Conservation (phyloP, 148 eudicot species). For the Heliamphora exappendiculata region DNA sequence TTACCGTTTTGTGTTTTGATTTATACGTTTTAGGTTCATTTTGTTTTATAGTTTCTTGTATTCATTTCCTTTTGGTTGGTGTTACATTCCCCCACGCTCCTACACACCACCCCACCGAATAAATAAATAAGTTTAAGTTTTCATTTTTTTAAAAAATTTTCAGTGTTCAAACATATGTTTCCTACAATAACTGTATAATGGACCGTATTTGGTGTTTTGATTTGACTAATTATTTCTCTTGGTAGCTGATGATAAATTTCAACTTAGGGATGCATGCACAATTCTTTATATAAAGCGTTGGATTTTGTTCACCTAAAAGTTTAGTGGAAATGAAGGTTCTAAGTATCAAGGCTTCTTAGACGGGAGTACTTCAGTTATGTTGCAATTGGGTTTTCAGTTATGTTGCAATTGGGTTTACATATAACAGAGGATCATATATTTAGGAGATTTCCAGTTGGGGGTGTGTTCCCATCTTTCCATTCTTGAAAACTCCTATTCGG, state of each 20-base stretch:
- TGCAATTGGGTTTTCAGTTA: background rate
- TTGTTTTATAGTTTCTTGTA: background rate
- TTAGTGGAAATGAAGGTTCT: background rate
- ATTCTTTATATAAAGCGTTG: background rate
- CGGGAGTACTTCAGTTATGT: background rate
- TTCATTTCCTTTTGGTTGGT: background rate
- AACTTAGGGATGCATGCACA: background rate
- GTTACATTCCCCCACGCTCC: background rate
- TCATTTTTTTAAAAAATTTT: no score
- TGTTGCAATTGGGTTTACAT: no score
- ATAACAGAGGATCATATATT: background rate
- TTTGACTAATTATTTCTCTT: no score
- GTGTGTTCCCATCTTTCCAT: background rate
- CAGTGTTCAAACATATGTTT: no score
- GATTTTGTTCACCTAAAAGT: background rate
- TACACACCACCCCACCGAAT: no score
- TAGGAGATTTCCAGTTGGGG: background rate
- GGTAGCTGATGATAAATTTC: background rate
- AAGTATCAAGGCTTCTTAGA: background rate
- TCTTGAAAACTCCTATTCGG: background rate
- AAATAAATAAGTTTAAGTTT: no score
- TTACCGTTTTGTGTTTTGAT: background rate
- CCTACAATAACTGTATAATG: no score
- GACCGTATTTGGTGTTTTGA: no score
- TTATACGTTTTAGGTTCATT: no score